Base-by-base conservation (phyloP, 768 basidiomycete genomes). In the Mycena albidolilacea region DNA sequence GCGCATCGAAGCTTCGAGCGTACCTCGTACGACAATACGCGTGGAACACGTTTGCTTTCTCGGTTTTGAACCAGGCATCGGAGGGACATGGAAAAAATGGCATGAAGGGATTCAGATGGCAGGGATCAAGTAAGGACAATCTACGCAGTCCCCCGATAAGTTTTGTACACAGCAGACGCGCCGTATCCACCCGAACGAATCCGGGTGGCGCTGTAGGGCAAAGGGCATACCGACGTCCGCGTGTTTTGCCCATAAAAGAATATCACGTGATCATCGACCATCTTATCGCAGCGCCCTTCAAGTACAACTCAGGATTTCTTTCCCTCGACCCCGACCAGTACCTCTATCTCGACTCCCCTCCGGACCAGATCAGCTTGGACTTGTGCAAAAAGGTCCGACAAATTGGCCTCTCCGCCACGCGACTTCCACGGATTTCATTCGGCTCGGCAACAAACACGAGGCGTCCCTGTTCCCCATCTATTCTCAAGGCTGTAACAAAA, bases 371-470 rank as follows among this genome's bases (percentile, higher is more conserved):
- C 70, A 75, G 38, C 76, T 64, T 80, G 80, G 79, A 77, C 76
- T 77, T 76, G 81, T 77, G 78, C 80, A 77, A 77, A 81, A 77
- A 71, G 74, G 73, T 71, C 66, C 73, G 73, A 67, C 69, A 74
- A 63, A 21, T 67, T 72, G 60, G 59, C 61, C 71, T 14, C 14
- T 37, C 7, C 1, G 7, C 65, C 71, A 72, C 71, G 60, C 71
- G 71, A 75, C 75, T 77, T 77, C 70, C 72, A 78, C 78, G 78
- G 78, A 77, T 73, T 81, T 77, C 77, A 78, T 78, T 80, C 78
- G 78, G 77, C 75, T 80, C 81, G 82, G 83, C 80, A 81, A 79
- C 77, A 76, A 80, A 81, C 85, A 85, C 85, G 85, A 85, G 85
- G 84, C 84, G 70, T 78, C 80, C 76, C 78, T 80, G 81, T 82